Evolutionary conservation across 73 alveolate genomes (phyloP).

Genomic region (Stentor coeruleus): DNA sequence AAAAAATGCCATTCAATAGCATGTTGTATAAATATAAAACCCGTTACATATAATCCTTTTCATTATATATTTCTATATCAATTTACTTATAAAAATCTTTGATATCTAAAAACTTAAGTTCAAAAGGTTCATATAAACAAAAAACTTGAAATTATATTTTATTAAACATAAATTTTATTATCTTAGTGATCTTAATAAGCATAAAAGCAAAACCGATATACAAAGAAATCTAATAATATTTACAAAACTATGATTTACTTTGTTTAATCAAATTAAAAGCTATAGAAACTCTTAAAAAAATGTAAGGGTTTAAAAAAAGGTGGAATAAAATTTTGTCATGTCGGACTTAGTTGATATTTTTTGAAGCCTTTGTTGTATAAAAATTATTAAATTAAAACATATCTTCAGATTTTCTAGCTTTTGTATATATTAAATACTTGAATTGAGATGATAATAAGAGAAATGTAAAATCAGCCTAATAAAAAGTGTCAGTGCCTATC

Average conservation of each 20-base stretch:
- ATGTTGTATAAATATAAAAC: too few relatives aligned
- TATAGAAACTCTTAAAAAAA: neutral
- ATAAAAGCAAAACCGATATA: neutral
- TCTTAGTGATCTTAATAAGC: neutral
- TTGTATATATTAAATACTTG: too few relatives aligned
- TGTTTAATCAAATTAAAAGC: neutral
- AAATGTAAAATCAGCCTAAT: neutral
- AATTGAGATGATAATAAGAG: neutral
- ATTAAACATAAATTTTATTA: too few relatives aligned
- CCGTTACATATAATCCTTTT: too few relatives aligned
- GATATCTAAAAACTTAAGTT: too few relatives aligned
- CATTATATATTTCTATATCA: too few relatives aligned
- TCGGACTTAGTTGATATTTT: neutral
- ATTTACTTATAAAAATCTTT: too few relatives aligned
- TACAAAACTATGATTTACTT: neutral
- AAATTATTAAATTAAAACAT: too few relatives aligned
- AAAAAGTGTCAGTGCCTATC: neutral
- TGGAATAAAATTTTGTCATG: too few relatives aligned
- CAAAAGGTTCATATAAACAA: too few relatives aligned
- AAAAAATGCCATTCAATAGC: too few relatives aligned
- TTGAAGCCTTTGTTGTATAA: neutral
- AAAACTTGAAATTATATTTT: too few relatives aligned
- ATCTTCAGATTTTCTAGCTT: neutral
- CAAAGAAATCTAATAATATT: neutral
- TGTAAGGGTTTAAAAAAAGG: neutral